These are phyloP conservation scores for Crithidia acanthocephali DNA, from an alignment of 208 protist genomes.

Conservation along the genomic window DNA sequence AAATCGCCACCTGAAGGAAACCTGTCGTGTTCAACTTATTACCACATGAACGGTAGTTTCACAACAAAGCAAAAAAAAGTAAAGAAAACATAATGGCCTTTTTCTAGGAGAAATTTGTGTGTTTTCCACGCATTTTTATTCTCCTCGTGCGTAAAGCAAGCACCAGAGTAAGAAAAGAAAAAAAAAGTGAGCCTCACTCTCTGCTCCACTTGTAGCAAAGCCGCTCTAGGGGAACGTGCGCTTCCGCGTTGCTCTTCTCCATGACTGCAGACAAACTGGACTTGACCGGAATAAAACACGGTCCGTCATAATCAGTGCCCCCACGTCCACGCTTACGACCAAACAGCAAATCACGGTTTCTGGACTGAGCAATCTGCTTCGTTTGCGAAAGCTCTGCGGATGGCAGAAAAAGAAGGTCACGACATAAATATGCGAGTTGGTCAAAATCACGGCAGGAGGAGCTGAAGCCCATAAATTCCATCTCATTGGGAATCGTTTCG, in stretches of 20 bases:
- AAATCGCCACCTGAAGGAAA: too few species aligned
- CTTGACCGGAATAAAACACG: slow-evolving; percentile 41
- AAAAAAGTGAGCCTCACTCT: not conserved
- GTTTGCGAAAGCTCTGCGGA: slow-evolving; percentile 10
- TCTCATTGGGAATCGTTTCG: slow-evolving; percentile 61
- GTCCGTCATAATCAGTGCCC: slow-evolving; percentile 22
- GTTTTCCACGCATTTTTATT: too few species aligned
- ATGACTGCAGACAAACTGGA: slow-evolving; percentile 23
- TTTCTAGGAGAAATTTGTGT: too few species aligned
- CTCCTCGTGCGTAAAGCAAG: too few species aligned
- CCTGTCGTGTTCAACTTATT: too few species aligned
- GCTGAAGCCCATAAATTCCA: slow-evolving; percentile 60
- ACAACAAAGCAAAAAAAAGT: too few species aligned
- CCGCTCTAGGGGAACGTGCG: slow-evolving; percentile 20
- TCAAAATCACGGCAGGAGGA: slow-evolving; percentile 75
- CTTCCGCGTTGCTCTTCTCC: slow-evolving; percentile 18
- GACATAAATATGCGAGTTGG: slow-evolving; percentile 66
- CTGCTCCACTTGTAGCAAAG: slow-evolving; percentile 30
- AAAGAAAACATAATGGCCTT: too few species aligned
- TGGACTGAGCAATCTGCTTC: slow-evolving; percentile 5
- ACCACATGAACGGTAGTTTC: too few species aligned
- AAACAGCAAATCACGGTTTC: slow-evolving; percentile 48
- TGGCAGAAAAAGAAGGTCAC: slow-evolving; percentile 54
- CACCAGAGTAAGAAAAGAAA: too few species aligned
- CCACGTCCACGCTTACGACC: slow-evolving; percentile 46